A percentile compares a stretch with the other conserved stretches of the same genome.
Conservation (phyloP, 1,139 yeast genomes). For the Yamadazyma triangularis region DNA sequence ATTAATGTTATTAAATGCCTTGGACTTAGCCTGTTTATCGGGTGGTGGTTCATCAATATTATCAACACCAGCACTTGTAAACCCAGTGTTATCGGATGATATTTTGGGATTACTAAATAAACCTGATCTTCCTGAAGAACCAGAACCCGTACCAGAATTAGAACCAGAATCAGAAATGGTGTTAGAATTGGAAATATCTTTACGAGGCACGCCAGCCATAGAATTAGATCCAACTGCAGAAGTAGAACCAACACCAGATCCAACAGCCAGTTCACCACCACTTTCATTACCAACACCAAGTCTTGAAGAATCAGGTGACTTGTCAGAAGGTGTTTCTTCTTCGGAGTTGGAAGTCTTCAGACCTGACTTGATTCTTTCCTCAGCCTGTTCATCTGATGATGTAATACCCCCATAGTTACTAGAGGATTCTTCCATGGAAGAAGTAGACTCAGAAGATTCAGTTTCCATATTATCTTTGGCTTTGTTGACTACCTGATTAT, state of each 20-base stretch:
- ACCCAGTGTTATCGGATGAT: conserved; percentile 4
- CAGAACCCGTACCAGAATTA: conserved; percentile 3
- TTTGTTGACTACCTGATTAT: not conserved
- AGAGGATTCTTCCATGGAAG: conserved; percentile 9
- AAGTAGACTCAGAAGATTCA: conserved; percentile 10
- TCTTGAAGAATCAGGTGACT: too few relatives aligned
- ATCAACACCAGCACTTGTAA: conserved; percentile 7
- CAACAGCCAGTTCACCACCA: not conserved
- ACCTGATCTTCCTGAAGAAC: conserved; percentile 2
- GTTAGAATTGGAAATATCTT: not conserved
- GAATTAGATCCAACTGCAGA: conserved; percentile 3
- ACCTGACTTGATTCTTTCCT: conserved; percentile 6
- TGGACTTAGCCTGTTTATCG: not conserved
- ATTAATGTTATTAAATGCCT: conserved; percentile 6
- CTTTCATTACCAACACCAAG: too few relatives aligned
- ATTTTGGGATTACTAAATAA: not conserved
- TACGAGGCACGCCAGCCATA: conserved; percentile 1
- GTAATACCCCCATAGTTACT: conserved; percentile 10
- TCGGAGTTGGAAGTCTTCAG: conserved; percentile 7
- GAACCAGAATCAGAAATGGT: not conserved
- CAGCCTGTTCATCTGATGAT: conserved; percentile 13
- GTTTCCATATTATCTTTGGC: conserved; percentile 8
- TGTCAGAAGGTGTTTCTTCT: conserved; percentile 6
- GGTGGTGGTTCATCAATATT: not conserved
- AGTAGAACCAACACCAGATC: conserved; percentile 1